Conservation (phyloP, 352 stramenopile species). For the Globisporangium echinulatum region DNA sequence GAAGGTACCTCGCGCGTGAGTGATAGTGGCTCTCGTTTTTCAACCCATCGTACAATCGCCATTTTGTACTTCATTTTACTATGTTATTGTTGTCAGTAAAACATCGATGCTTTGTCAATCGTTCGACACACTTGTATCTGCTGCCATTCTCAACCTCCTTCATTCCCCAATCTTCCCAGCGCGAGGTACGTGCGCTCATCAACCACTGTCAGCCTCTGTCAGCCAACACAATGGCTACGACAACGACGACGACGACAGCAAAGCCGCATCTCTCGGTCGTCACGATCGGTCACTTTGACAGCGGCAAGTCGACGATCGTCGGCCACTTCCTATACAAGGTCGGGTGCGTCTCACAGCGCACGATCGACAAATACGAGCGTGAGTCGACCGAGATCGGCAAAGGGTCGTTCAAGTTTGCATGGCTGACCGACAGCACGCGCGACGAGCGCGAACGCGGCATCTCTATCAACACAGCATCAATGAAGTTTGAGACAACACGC, state of each 20-base stretch:
- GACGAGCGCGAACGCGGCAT: slow-evolving; percentile 97
- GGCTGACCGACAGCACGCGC: slow-evolving; percentile 98
- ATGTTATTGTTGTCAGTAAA: too few species aligned
- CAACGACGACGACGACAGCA: slow-evolving; percentile 22
- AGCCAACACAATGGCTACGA: too few species aligned
- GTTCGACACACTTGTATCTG: too few species aligned
- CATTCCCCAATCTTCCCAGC: too few species aligned
- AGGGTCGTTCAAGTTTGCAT: slow-evolving; percentile 98
- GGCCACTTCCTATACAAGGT: slow-evolving; percentile 99
- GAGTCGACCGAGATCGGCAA: slow-evolving; percentile 96
- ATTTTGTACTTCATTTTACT: too few species aligned
- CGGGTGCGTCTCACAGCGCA: slow-evolving; percentile 97
- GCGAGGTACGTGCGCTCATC: too few species aligned
- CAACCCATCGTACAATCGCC: too few species aligned
- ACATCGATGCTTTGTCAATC: too few species aligned
- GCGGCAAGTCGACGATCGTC: slow-evolving; percentile 98
- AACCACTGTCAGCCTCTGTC: too few species aligned
- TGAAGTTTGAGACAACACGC: slow-evolving; percentile 94
- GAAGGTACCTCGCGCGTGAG: too few species aligned
- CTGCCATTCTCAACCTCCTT: too few species aligned
- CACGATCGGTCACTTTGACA: slow-evolving; percentile 96
- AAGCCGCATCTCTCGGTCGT: slow-evolving; percentile 91
- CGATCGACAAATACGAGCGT: slow-evolving; percentile 99
- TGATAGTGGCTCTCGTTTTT: too few species aligned
- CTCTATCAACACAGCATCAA: slow-evolving; percentile 97